Evolutionary conservation across 768 basidiomycete species (phyloP).

Genomic region (Dioszegia crocea): DNA sequence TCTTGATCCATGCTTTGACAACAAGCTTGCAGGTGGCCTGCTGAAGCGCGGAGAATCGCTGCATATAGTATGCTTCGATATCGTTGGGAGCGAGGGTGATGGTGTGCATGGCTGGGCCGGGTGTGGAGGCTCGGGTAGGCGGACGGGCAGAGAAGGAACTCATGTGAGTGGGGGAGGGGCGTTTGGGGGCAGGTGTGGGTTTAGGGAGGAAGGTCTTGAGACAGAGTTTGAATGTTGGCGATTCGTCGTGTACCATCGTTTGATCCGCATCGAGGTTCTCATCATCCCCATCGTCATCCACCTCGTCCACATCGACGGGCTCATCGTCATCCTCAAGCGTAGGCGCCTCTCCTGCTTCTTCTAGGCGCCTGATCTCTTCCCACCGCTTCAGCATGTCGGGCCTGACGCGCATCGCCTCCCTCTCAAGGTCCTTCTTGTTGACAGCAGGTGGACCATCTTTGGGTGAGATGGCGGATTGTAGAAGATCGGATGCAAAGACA

Average conservation of each 20-base stretch:
- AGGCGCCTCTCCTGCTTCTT: conserved; percentile 34
- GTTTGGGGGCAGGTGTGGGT: conserved; percentile 8
- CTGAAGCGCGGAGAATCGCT: conserved; percentile 43
- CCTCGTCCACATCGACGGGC: conserved; percentile 17
- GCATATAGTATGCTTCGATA: conserved; percentile 41
- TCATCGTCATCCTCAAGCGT: conserved; percentile 20
- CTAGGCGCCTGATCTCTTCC: conserved; percentile 37
- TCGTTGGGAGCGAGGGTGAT: conserved; percentile 32
- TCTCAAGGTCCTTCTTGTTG: conserved; percentile 30
- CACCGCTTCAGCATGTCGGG: conserved; percentile 35
- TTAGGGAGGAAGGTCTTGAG: no score
- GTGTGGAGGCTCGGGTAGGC: conserved; percentile 23
- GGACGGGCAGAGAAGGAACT: conserved; percentile 38
- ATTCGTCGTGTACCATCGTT: conserved; percentile 40
- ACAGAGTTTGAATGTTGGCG: conserved; percentile 16
- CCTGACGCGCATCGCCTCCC: conserved; percentile 27
- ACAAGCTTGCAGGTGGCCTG: conserved; percentile 50
- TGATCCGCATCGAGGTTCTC: conserved; percentile 34
- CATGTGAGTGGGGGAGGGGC: conserved; percentile 19
- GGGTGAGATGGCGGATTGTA: conserved; percentile 36
- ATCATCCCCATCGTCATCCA: conserved; percentile 18
- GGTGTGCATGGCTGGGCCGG: conserved; percentile 29
- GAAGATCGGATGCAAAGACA: conserved; percentile 50
- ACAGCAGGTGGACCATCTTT: conserved; percentile 28
- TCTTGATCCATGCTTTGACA: conserved; percentile 52